Evolutionary conservation across 148 eudicot genomes (phyloP).

Genomic region (Polygonum maritimum): DNA sequence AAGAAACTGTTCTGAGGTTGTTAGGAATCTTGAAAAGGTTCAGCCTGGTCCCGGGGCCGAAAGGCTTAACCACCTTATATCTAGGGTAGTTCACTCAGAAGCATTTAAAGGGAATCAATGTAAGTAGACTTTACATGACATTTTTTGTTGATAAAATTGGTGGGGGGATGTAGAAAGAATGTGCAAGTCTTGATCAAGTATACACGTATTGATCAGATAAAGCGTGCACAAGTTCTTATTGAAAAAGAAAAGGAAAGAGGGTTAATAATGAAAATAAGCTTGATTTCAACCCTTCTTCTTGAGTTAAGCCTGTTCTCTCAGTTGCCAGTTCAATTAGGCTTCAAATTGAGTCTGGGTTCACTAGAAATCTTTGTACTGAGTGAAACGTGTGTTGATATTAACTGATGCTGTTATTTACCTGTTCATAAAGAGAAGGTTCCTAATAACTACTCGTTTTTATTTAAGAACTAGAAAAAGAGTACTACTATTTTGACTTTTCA

Average conservation of each 20-base stretch:
- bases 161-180: not conserved
- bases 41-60: slow-evolving; percentile 68
- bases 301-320: too few relatives aligned
- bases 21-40: slow-evolving; percentile 44
- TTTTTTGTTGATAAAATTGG: not conserved
- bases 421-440: not conserved
- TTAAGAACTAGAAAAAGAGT: not conserved
- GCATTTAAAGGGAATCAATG: slow-evolving; percentile 40
- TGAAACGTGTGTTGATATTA: not conserved
- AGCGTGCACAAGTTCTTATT: not conserved
- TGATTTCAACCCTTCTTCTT: not conserved
- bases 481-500: not conserved
- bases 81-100: slow-evolving; percentile 29
- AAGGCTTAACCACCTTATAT: slow-evolving; percentile 54
- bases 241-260: not conserved
- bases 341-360: not conserved
- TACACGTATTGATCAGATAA: not conserved
- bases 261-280: not conserved
- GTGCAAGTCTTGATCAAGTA: not conserved
- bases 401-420: not conserved
- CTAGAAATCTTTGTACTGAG: not conserved
- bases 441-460: not conserved
- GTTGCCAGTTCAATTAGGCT: too few relatives aligned
- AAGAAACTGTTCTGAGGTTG: slow-evolving; percentile 47
- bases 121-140: slow-evolving; percentile 29